These are phyloP conservation scores for Phyllosticta citribraziliensis DNA, from an alignment of 2,329 filamentous ascomycete genomes.

Conservation along the genomic window DNA sequence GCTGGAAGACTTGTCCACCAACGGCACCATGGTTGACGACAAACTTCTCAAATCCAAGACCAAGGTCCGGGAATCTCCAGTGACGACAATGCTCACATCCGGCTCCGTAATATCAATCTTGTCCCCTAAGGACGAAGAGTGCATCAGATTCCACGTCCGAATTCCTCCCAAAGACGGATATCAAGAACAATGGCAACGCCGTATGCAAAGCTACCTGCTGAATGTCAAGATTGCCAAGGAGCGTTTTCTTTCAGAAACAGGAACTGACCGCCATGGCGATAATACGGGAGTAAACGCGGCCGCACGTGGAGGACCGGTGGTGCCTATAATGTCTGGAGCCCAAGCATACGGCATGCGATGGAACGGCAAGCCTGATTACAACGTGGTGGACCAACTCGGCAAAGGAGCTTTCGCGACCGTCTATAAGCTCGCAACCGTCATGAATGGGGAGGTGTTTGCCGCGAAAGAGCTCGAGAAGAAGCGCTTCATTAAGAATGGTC, in stretches of 20 bases:
- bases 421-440: slow-evolving; percentile 79
- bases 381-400: slow-evolving; percentile 70
- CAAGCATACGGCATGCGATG: slow-evolving; percentile 57
- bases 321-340: slow-evolving; percentile 9
- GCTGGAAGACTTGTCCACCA: slow-evolving; percentile 91
- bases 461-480: slow-evolving; percentile 94
- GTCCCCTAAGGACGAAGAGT: slow-evolving; percentile 41
- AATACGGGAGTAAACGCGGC: background rate
- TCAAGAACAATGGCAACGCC: slow-evolving; percentile 55
- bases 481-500: slow-evolving; percentile 84
- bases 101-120: slow-evolving; percentile 66
- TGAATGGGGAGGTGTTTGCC: slow-evolving; percentile 72
- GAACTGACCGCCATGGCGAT: background rate
- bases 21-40: slow-evolving; percentile 80
- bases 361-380: slow-evolving; percentile 78
- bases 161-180: slow-evolving; percentile 65
- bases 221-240: background rate
- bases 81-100: slow-evolving; percentile 57
- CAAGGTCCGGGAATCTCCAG: slow-evolving; percentile 18
- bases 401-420: slow-evolving; percentile 94
- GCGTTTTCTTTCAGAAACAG: background rate
- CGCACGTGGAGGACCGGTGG: background rate
- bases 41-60: slow-evolving; percentile 48
- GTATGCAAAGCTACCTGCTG: slow-evolving; percentile 58
- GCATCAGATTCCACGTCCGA: slow-evolving; percentile 75